Conservation (phyloP, 495 filamentous ascomycete genomes). For the Cercophora scortea region DNA sequence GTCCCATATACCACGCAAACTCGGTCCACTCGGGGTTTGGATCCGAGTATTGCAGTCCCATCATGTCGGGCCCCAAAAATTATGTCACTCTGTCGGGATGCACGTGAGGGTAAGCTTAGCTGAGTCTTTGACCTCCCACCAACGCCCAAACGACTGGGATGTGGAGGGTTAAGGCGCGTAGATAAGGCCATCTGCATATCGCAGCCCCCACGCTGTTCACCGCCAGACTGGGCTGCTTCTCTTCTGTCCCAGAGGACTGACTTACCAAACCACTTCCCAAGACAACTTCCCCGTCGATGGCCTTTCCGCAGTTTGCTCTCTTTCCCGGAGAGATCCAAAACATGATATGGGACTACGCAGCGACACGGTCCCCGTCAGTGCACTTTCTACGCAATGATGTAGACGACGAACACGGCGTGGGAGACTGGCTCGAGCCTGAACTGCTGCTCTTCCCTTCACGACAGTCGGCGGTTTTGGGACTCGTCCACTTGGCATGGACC, state of each 20-base stretch:
- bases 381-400: conserved; percentile 19
- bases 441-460: conserved; percentile 11
- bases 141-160: too few relatives aligned
- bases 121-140: too few relatives aligned
- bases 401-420: conserved; percentile 2
- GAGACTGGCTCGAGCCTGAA: conserved; percentile 9
- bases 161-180: too few relatives aligned
- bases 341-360: conserved; percentile 18
- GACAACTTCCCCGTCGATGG: background rate
- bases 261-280: background rate
- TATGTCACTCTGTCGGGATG: too few relatives aligned
- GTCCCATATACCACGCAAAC: too few relatives aligned
- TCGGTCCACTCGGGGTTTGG: too few relatives aligned
- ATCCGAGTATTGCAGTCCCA: too few relatives aligned
- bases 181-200: too few relatives aligned
- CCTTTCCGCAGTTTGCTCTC: conserved; percentile 13
- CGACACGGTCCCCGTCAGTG: conserved; percentile 8
- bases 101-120: too few relatives aligned
- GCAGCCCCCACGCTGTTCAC: too few relatives aligned
- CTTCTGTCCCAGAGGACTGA: background rate
- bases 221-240: too few relatives aligned
- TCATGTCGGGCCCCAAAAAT: too few relatives aligned
- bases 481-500: conserved; percentile 9
- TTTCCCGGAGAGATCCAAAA: conserved; percentile 16
- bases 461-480: conserved; percentile 23